Evolutionary conservation across 352 stramenopile species (phyloP).

Genomic region (Phytophthora multivora): DNA sequence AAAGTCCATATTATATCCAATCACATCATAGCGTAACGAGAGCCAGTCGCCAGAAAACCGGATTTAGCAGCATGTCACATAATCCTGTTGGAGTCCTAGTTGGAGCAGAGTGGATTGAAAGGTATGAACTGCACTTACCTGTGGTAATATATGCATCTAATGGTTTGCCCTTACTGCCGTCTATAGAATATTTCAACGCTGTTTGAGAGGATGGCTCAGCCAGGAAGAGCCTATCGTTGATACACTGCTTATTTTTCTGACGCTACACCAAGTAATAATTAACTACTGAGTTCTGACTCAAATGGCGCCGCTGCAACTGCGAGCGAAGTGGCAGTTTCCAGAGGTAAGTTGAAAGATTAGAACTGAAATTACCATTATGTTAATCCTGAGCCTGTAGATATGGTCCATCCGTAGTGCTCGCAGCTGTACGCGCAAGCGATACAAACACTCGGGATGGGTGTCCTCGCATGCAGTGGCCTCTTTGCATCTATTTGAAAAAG

Average conservation of each 20-base stretch:
- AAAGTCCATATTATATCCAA: too few species aligned
- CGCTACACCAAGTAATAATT: background rate
- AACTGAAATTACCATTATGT: background rate
- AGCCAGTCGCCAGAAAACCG: too few species aligned
- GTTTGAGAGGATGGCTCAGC: background rate
- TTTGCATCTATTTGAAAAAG: too few species aligned
- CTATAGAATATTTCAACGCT: background rate
- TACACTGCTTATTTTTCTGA: background rate
- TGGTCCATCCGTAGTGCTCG: background rate
- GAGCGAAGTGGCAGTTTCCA: background rate
- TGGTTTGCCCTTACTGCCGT: too few species aligned
- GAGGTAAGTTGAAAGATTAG: background rate
- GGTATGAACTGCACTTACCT: too few species aligned
- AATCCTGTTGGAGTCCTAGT: too few species aligned
- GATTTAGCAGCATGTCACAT: too few species aligned
- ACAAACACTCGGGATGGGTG: constrained; percentile 6
- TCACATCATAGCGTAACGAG: too few species aligned
- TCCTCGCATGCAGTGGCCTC: too few species aligned
- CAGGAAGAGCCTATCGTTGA: background rate
- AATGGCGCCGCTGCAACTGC: background rate
- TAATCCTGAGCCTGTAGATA: background rate
- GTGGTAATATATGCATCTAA: too few species aligned
- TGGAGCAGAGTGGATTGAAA: too few species aligned
- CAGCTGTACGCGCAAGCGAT: constrained; percentile 5
- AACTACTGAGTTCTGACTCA: background rate